These are phyloP conservation scores for Jaltomata sinuosa DNA, from an alignment of 257 asterid genomes.

Conservation along the genomic window DNA sequence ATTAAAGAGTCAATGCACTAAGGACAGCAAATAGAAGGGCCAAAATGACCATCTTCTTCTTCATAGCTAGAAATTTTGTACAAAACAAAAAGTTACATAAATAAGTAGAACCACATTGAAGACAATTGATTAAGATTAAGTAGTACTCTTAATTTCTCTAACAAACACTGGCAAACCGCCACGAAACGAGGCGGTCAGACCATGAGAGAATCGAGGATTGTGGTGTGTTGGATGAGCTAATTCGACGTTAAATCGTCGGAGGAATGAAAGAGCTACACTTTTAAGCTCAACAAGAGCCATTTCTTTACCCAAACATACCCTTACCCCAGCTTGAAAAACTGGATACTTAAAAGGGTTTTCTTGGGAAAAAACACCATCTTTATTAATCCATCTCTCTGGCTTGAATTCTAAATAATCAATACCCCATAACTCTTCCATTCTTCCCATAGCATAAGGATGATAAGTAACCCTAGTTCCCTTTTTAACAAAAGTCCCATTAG, in stretches of 20 bases:
- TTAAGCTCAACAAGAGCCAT: conserved; percentile 41
- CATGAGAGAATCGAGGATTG: conserved; percentile 48
- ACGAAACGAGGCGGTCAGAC: conserved; percentile 55
- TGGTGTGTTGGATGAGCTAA: conserved; percentile 7
- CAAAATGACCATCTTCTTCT: neutral
- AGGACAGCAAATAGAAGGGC: neutral
- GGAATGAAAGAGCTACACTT: conserved; percentile 34
- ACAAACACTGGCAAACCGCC: conserved; percentile 43
- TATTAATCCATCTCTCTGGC: conserved; percentile 33
- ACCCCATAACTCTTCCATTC: conserved; percentile 35
- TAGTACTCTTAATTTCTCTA: neutral
- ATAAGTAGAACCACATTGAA: too few relatives aligned
- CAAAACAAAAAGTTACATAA: neutral
- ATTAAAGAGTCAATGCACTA: too few relatives aligned
- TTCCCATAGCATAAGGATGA: conserved; percentile 43
- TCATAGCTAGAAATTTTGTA: neutral
- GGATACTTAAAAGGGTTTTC: conserved; percentile 35
- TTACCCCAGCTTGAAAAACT: conserved; percentile 35
- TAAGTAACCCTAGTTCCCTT: conserved; percentile 38
- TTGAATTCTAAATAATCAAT: conserved; percentile 26
- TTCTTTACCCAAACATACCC: conserved; percentile 40
- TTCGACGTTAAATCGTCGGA: conserved; percentile 32
- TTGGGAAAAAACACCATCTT: conserved; percentile 15
- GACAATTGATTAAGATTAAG: too few relatives aligned
- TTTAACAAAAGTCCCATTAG: conserved; percentile 23